Conservation (phyloP, 2,329 filamentous ascomycete genomes). For the Alternaria sp. region DNA sequence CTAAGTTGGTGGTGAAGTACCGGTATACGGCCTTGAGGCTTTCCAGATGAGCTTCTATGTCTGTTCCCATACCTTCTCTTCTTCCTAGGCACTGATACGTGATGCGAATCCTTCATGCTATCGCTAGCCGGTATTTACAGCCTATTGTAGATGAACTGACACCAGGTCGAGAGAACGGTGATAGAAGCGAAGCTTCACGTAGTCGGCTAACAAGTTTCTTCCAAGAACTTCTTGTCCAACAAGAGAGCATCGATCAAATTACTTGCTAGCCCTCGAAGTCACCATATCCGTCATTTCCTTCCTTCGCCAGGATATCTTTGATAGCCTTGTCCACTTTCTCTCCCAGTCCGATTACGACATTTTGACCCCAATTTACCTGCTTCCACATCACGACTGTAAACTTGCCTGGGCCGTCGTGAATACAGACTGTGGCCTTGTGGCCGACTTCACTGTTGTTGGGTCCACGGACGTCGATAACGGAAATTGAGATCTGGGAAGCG, state of each 20-base stretch:
- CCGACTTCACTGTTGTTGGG: slow-evolving; percentile 10
- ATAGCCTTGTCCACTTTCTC: slow-evolving; percentile 17
- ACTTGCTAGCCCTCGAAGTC: background rate
- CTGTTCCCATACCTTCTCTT: background rate
- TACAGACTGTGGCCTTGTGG: slow-evolving; percentile 11
- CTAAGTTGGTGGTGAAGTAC: background rate
- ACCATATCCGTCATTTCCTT: slow-evolving; percentile 6
- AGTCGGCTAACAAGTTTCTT: background rate
- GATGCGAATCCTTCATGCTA: background rate
- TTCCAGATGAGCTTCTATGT: background rate
- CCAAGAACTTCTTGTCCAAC: background rate
- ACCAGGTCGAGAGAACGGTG: background rate
- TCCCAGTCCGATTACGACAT: slow-evolving; percentile 6
- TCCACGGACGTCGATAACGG: slow-evolving; percentile 11
- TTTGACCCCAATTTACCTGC: slow-evolving; percentile 6
- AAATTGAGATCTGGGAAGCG: slow-evolving; percentile 9
- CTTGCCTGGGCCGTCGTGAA: slow-evolving; percentile 6
- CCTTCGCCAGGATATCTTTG: background rate
- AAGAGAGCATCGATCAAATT: background rate
- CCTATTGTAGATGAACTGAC: background rate
- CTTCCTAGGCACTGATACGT: background rate
- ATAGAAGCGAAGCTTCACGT: background rate
- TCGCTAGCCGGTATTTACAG: background rate
- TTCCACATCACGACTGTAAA: slow-evolving; percentile 10
- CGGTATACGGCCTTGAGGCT: background rate